Evolutionary conservation across 495 filamentous ascomycete genomes (phyloP), one percentile per base, ranked within the genome.

Genomic region (Annulohypoxylon moriforme): DNA sequence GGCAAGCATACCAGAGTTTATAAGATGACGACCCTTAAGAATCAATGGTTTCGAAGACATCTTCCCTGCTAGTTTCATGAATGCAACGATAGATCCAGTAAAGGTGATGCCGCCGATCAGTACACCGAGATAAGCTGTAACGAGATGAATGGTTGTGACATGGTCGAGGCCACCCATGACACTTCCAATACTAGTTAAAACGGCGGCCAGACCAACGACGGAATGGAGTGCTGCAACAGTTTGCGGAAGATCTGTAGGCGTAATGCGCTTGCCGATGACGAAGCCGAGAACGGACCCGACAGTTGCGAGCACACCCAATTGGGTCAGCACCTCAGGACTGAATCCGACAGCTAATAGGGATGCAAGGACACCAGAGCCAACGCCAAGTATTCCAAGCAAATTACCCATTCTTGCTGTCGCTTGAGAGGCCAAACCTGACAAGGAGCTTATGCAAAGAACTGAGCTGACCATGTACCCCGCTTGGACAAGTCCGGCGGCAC

Each of bases 51-150:
- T 88, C 1, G 92, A 94, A 4, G 89, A 89, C 90, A 95, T 93
- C 67, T 84, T 87, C 3, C 90, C 91, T 7, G 91, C 87, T 10
- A 95, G 86, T 75, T 95, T 95, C 69, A 93, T 71, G 81, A 93
- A 94, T 1, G 92, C 92, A 2, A 95, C 90, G 64, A 95, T 88
- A 13, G 90, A 92, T 9, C 92, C 92, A 2, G 92, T 95, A 75
- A 95, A 95, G 0, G 92, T 95, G 42, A 95, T 87, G 62, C 92
- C 92, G 47, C 89, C 91, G 62, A 95, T 93, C 0, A 95, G 79
- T 11, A 95, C 92, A 50, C 92, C 92, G 6, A 94, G 77, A 68
- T 95, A 95, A 0, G 89, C 92, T 10, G 91, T 90, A 24, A 94
- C 90, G 75, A 95, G 82, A 71, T 95, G 92, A 3, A 95, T 81